Percentiles rank a stretch among this genome's conserved stretches.
These are phyloP conservation scores for Phytophthora niederhauseri DNA, from an alignment of 352 stramenopile species.

Conservation along the genomic window DNA sequence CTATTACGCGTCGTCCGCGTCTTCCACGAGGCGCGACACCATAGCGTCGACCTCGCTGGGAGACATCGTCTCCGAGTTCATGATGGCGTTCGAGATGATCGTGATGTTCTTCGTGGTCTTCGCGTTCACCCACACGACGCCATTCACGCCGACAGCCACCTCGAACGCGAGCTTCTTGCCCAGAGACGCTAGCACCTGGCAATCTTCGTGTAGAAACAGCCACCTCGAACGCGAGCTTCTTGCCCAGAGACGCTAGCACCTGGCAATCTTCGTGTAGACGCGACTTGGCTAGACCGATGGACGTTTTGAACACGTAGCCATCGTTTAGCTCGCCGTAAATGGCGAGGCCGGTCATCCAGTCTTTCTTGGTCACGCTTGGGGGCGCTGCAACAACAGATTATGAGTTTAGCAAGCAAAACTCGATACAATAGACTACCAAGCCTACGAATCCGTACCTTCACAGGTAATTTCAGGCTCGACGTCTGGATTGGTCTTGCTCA, in stretches of 20 bases:
- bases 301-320: conserved; percentile 92
- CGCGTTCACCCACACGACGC: conserved; percentile 96
- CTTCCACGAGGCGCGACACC: conserved; percentile 73
- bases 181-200: conserved; percentile 86
- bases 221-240: conserved; percentile 94
- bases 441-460: conserved; percentile 58
- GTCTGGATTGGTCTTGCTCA: conserved; percentile 85
- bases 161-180: conserved; percentile 92
- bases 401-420: not conserved
- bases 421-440: not conserved
- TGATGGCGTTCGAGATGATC: conserved; percentile 88
- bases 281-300: conserved; percentile 74
- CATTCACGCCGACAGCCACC: conserved; percentile 96
- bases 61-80: conserved; percentile 91
- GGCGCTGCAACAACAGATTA: conserved; percentile 51
- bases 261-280: conserved; percentile 73
- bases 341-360: conserved; percentile 98
- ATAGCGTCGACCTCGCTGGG: conserved; percentile 76
- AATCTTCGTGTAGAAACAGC: conserved; percentile 88
- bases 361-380: conserved; percentile 91
- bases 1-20: conserved; percentile 51
- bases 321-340: conserved; percentile 96
- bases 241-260: conserved; percentile 88
- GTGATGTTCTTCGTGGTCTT: conserved; percentile 83
- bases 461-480: conserved; percentile 97